A percentile compares a stretch with the other conserved stretches of the same genome.
Evolutionary conservation across 768 basidiomycete species (phyloP).

Genomic region (Leccinum longicurvipes): DNA sequence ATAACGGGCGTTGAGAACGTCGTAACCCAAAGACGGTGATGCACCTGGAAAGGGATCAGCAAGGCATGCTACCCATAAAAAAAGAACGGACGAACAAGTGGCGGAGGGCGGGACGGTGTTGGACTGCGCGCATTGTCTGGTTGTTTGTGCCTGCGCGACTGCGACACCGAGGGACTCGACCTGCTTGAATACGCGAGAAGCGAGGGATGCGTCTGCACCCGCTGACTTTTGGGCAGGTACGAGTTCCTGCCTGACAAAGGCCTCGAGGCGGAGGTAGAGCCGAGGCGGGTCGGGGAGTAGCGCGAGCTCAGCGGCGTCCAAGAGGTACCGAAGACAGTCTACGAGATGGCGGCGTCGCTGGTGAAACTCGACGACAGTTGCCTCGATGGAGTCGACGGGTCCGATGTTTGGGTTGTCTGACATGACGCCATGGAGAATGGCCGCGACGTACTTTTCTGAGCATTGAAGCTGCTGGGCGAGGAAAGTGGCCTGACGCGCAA

Average conservation of each 20-base stretch:
- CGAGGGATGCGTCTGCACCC: slow-evolving; percentile 43
- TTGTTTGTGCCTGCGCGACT: slow-evolving; percentile 52
- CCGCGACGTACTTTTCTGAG: slow-evolving; percentile 79
- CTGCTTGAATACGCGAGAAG: slow-evolving; percentile 56
- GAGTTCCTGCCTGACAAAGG: slow-evolving; percentile 56
- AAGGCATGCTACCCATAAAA: not conserved
- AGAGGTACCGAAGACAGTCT: slow-evolving; percentile 65
- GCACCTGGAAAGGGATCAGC: slow-evolving; percentile 32
- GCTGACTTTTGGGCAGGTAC: slow-evolving; percentile 36
- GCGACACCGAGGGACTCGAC: slow-evolving; percentile 56
- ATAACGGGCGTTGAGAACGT: slow-evolving; percentile 63
- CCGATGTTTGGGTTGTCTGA: slow-evolving; percentile 61
- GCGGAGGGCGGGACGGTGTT: slow-evolving; percentile 55
- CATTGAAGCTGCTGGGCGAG: slow-evolving; percentile 77
- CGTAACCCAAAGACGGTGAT: slow-evolving; percentile 54
- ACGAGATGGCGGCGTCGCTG: slow-evolving; percentile 64
- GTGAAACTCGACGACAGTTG: slow-evolving; percentile 66
- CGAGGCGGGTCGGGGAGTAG: slow-evolving; percentile 42
- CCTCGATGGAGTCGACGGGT: slow-evolving; percentile 57
- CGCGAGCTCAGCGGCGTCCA: slow-evolving; percentile 56
- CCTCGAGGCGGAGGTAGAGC: slow-evolving; percentile 50
- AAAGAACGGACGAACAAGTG: slow-evolving; percentile 40
- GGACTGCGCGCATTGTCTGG: slow-evolving; percentile 56
- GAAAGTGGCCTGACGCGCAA: slow-evolving; percentile 72
- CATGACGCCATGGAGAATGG: slow-evolving; percentile 63